phyloP scores from a whole-genome alignment of 768 basidiomycete genomes.

The Termitomyces sp. region DNA sequence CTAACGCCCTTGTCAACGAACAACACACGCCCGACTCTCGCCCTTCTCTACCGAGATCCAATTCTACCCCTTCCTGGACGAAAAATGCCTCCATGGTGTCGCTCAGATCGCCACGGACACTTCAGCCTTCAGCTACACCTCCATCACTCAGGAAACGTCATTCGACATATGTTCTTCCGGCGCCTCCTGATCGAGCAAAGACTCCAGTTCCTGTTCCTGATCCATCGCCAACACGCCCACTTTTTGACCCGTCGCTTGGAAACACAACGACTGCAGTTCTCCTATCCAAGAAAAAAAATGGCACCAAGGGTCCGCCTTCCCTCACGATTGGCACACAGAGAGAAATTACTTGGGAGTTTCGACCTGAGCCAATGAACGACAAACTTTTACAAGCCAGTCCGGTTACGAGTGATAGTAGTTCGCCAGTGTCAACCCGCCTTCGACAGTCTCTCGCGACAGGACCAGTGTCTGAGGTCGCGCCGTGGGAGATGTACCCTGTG shows the following conservation, averaged over 20 bases:
- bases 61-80: slow-evolving; percentile 12
- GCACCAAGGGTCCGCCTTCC: slow-evolving; percentile 16
- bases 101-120: slow-evolving; percentile 5
- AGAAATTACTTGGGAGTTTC: slow-evolving; percentile 31
- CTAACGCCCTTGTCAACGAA: slow-evolving; percentile 3
- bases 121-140: not conserved
- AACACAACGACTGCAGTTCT: not conserved
- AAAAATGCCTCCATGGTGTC: slow-evolving; percentile 18
- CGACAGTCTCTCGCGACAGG: slow-evolving; percentile 14
- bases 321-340: slow-evolving; percentile 20
- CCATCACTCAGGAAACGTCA: slow-evolving; percentile 26
- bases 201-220: slow-evolving; percentile 16
- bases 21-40: not conserved
- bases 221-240: slow-evolving; percentile 23
- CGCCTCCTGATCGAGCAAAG: slow-evolving; percentile 15
- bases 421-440: slow-evolving; percentile 9
- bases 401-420: slow-evolving; percentile 4
- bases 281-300: slow-evolving; percentile 8
- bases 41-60: slow-evolving; percentile 14
- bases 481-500: slow-evolving; percentile 23
- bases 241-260: slow-evolving; percentile 26
- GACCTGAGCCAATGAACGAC: slow-evolving; percentile 13
- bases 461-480: slow-evolving; percentile 21
- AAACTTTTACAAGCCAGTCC: slow-evolving; percentile 1
- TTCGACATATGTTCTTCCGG: slow-evolving; percentile 20